Evolutionary conservation across 352 stramenopile species (phyloP), one percentile per base, ranked within the genome.

Genomic region (Pythium chondricola): DNA sequence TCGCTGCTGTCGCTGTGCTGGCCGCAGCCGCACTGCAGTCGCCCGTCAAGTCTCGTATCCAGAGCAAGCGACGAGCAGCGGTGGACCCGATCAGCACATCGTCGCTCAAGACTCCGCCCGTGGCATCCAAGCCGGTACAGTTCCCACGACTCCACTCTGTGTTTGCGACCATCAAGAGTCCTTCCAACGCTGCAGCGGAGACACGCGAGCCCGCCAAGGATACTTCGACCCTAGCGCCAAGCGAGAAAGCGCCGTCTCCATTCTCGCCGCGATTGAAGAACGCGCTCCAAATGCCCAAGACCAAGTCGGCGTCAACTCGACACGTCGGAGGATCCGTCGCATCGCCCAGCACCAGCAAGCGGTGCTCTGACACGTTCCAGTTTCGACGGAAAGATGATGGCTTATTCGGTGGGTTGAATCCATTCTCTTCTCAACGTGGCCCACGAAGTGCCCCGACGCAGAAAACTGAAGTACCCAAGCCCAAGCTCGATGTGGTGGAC

Each of bases 321-420:
- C 48, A 58, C 11, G 48, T 53, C 21, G 9, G 25, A 1, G 43
- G 37, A 4, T 9, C 50, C 6, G 30, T 20, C 4, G 47, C 53
- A 2, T 35, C 57, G 1, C 17, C 41, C 4, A 27, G 4, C 22
- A 35, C 25, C 7, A 37, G 18, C 33, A 63, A 63, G 25, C 33
- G 56, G 4, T 26, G 54, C 2, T 63, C 56, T 16, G 56, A 63
- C 43, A 48, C 48, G 16, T 55, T 63, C 21, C 56, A 63, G 38
- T 36, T 40, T 20, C 47, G 48, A 3, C 58, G 54, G 31, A 54
- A 54, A 45, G 56, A 63, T 16, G 49, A 58, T 21, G 30, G 41
- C 16, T 33, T 54, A 4, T 56, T 63, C 35, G 25, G 55, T 36
- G 31, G 29, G 6, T 52, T 56, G 16, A 22, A 32, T 6, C 45